A percentile compares a stretch with the other conserved stretches of the same genome.
phyloP scores from a whole-genome alignment of 1,284 basidiomycete species.

The Cryptococcus sp. region DNA sequence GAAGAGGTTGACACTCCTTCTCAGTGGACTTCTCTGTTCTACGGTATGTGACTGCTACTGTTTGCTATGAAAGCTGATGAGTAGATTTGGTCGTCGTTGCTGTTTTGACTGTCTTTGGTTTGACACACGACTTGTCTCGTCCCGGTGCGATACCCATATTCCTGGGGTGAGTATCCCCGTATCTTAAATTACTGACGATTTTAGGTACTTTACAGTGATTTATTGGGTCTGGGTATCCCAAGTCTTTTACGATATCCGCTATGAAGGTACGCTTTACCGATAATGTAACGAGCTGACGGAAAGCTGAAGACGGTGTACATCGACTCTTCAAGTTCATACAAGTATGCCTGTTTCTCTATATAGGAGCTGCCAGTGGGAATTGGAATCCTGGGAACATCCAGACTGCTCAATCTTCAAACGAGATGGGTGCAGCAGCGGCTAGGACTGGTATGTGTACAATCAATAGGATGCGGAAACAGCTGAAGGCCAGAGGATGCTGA shows the following conservation, averaged over 20 bases:
- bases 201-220: conserved; percentile 21
- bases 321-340: conserved; percentile 26
- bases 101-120: conserved; percentile 24
- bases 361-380: conserved; percentile 28
- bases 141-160: neutral
- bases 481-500: neutral
- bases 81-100: conserved; percentile 34
- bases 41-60: neutral
- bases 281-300: neutral
- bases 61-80: neutral
- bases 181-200: neutral
- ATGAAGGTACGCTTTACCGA: conserved; percentile 6
- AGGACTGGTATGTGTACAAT: neutral
- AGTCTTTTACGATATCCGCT: conserved; percentile 30
- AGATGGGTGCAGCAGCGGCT: neutral
- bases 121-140: conserved; percentile 21
- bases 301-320: conserved; percentile 28
- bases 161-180: neutral
- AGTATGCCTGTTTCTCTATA: conserved; percentile 28
- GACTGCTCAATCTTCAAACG: neutral
- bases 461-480: neutral
- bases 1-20: neutral
- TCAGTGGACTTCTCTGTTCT: neutral
- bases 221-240: conserved; percentile 33
- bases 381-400: conserved; percentile 20